Evolutionary conservation across 192 early-diverging fungal genomes (phyloP), one percentile per base, ranked within the genome.

Genomic region (Dissophora globulifera): DNA sequence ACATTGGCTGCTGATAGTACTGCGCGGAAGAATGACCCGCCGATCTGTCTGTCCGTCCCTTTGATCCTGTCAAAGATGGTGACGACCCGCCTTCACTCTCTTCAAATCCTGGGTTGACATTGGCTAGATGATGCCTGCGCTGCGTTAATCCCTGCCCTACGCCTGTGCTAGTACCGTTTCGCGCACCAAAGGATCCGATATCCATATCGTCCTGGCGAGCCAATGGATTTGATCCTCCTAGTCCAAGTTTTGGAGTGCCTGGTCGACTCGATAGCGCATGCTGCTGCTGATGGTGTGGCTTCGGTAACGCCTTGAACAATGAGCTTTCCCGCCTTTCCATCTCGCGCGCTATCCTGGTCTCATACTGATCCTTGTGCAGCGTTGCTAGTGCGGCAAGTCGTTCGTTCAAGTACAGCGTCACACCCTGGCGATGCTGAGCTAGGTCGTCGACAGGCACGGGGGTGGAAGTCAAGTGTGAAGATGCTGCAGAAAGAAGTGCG

Each of bases 331-430:
- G 84, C 50, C 88, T 88, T 60, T 88, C 88, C 17, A 93, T 82
- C 50, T 88, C 88, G 16, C 87, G 83, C 32, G 80, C 81, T 63
- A 93, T 71, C 53, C 88, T 81, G 26, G 83, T 63, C 61, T 92
- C 87, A 60, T 93, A 90, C 67, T 90, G 90, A 40, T 90, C 83
- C 58, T 88, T 89, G 54, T 93, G 92, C 17, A 89, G 60, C 35
- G 84, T 83, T 23, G 90, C 89, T 13, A 90, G 79, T 42, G 84
- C 76, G 35, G 88, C 90, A 32, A 93, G 71, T 13, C 84, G 74
- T 32, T 87, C 79, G 52, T 93, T 93, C 20, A 93, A 59, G 60
- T 84, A 82, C 82, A 91, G 89, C 9, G 84, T 78, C 2, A 93
- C 85, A 10, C 89, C 87, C 58, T 89, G 88, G 20, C 87, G 87